Conservation (phyloP, 169 alveolate species). For the Plasmodium blacklocki region DNA sequence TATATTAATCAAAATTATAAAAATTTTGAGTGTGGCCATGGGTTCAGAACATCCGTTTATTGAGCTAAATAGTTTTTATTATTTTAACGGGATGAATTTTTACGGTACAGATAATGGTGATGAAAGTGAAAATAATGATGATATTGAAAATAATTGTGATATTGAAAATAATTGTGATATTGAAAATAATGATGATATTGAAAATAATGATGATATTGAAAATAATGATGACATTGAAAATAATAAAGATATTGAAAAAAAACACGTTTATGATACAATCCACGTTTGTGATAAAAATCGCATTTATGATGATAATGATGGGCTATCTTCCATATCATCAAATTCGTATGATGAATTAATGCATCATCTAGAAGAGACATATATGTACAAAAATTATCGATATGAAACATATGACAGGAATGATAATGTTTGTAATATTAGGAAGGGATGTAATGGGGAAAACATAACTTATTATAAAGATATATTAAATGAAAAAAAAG, state of each 20-base stretch:
- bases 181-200: neutral
- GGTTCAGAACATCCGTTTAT: slow-evolving; percentile 47
- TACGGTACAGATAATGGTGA: neutral
- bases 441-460: no score
- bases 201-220: no score
- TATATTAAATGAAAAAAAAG: neutral
- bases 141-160: no score
- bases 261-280: neutral
- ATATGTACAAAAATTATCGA: no score
- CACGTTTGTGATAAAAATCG: neutral
- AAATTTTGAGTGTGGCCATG: slow-evolving; percentile 20
- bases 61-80: slow-evolving; percentile 41
- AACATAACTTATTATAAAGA: neutral
- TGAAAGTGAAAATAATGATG: neutral
- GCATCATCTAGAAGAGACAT: no score
- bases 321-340: no score
- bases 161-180: no score
- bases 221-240: neutral
- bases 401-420: no score
- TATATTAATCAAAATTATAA: slow-evolving; percentile 43
- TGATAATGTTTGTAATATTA: no score
- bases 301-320: no score
- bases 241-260: neutral
- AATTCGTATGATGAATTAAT: no score
- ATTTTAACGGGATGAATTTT: slow-evolving; percentile 1